Evolutionary conservation across 2,329 filamentous ascomycete species (phyloP), one percentile per base, ranked within the genome.

Genomic region (Berkeleyomyces basicola): DNA sequence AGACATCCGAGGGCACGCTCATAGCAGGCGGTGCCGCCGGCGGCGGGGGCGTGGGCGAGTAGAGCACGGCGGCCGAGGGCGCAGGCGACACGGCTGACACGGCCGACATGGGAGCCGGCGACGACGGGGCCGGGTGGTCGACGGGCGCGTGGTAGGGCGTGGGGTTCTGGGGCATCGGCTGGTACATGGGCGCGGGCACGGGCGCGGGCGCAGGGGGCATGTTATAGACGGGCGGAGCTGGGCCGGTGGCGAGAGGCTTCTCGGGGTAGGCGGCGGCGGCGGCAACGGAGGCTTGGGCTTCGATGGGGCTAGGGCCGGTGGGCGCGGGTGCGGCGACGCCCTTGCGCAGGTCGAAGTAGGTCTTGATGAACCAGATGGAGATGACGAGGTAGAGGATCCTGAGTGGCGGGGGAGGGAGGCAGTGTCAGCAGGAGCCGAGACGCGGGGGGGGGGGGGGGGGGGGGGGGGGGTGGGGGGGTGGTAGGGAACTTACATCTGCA

Each of bases 311-410:
- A 0, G 65, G 62, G 16, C 59, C 61, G 0, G 64, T 43, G 3
- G 66, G 39, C 66, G 14, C 61, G 61, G 36, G 64, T 10, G 72
- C 72, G 9, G 73, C 63, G 33, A 6, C 14, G 7, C 14, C 39
- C 68, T 74, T 76, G 63, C 74, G 74, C n/a, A 70, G 72, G 0
- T 67, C 65, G 44, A 75, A 60, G 67, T 72, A 75, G 64, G 68
- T 67, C 33, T 73, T 58, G 4, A 74, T 61, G 39, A 70, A 72
- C 70, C 70, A 74, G 61, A 70, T 68, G 36, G 75, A 73, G 42
- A 71, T 70, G 7, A 68, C 71, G 42, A 75, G 70, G 64, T 74
- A 77, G 7, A 75, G 68, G 23, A 76, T 62, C 70, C 74, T 76
- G 43, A n/a, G 31, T 49, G 2, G 2, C 58, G 66, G 57, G 68